phyloP scores from a whole-genome alignment of 2,329 filamentous ascomycete species.

The Kalaharituber pfeilii region DNA sequence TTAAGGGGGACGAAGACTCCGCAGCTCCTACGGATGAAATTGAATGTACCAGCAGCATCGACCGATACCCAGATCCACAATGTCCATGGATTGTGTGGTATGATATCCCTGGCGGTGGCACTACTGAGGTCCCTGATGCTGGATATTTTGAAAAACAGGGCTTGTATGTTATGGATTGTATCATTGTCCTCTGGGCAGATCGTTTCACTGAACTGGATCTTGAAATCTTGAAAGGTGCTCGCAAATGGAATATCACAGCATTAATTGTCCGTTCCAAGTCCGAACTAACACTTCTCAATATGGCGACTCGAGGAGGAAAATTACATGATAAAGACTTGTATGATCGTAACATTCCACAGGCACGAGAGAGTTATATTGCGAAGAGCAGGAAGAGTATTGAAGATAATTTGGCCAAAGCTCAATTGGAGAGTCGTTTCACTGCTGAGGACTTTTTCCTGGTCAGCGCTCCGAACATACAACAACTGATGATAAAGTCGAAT shows the following conservation, averaged over 20 bases:
- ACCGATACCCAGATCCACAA: neutral
- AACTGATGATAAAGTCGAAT: no score
- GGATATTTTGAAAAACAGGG: conserved; percentile 7
- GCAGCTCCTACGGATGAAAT: neutral
- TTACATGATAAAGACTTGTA: no score
- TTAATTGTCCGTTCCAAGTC: conserved; percentile 21
- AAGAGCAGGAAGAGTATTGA: no score
- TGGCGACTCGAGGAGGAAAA: no score
- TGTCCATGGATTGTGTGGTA: conserved; percentile 2
- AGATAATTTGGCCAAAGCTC: no score
- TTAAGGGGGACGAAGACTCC: neutral
- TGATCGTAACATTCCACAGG: no score
- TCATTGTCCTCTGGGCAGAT: conserved; percentile 1
- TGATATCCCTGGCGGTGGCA: conserved; percentile 7
- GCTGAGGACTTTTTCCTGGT: no score
- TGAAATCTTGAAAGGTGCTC: conserved; percentile 3
- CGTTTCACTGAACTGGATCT: conserved; percentile 5
- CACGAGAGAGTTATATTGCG: no score
- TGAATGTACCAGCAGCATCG: neutral
- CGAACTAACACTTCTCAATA: no score
- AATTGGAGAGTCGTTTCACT: no score
- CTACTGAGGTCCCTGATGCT: neutral
- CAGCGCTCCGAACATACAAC: no score
- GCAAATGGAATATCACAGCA: conserved; percentile 3
- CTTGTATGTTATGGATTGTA: conserved; percentile 4